Percentiles rank a stretch among this genome's conserved stretches.
Conservation (phyloP, 2,329 filamentous ascomycete genomes). For the Ceratocystis albifundus region DNA sequence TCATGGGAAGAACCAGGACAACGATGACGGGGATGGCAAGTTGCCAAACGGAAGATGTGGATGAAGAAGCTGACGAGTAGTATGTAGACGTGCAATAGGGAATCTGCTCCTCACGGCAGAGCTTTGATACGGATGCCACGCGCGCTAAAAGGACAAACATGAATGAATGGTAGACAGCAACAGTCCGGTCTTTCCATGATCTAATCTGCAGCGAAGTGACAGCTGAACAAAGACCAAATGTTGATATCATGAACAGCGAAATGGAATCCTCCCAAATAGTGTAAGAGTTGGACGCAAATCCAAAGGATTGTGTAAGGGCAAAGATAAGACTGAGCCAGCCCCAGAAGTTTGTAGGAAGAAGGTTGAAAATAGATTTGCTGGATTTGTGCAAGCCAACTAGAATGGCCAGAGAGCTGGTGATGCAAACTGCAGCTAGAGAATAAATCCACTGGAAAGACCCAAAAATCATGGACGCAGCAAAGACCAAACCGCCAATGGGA, state of each 20-base stretch:
- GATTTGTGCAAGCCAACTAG: constrained; percentile 34
- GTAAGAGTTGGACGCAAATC: constrained; percentile 95
- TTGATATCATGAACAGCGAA: constrained; percentile 77
- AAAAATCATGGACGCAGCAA: constrained; percentile 27
- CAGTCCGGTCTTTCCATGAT: constrained; percentile 52
- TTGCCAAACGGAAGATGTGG: constrained; percentile 87
- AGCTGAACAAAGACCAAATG: constrained; percentile 68
- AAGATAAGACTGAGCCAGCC: constrained; percentile 75
- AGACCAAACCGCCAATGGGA: constrained; percentile 29
- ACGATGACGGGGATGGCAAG: constrained; percentile 67
- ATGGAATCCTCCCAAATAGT: constrained; percentile 99
- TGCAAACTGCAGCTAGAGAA: constrained; percentile 32
- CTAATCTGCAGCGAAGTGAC: constrained; percentile 64
- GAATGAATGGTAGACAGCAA: constrained; percentile 75
- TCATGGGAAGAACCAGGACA: constrained; percentile 56
- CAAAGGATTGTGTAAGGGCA: constrained; percentile 75
- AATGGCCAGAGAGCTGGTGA: constrained; percentile 37
- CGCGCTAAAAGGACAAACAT: constrained; percentile 71
- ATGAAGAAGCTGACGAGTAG: constrained; percentile 82
- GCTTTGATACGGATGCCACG: constrained; percentile 71
- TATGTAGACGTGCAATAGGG: constrained; percentile 92
- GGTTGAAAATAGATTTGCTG: constrained; percentile 37
- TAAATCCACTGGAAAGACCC: constrained; percentile 31
- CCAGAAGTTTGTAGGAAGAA: constrained; percentile 69
- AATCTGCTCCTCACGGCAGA: constrained; percentile 98